Conservation (phyloP, 1,139 yeast genomes). For the Diutina scorzettiae region DNA sequence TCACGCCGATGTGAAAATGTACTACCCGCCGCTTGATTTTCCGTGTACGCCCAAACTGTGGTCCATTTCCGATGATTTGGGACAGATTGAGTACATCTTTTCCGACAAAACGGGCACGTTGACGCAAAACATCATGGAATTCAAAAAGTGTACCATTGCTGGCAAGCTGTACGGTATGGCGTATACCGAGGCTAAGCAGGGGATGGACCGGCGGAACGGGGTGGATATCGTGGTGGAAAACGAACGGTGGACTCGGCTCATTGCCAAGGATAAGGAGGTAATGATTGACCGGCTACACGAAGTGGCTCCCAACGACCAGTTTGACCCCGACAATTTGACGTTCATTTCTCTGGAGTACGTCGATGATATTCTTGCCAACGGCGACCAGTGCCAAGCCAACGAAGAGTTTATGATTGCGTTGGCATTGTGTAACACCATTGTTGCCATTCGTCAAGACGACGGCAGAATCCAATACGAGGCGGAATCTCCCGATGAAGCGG, state of each 20-base stretch:
- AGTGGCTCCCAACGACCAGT: slow-evolving; percentile 42
- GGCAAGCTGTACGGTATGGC: slow-evolving; percentile 90
- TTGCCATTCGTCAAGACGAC: slow-evolving; percentile 37
- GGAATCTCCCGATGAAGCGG: slow-evolving; percentile 98
- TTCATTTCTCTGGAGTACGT: slow-evolving; percentile 61
- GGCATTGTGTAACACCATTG: slow-evolving; percentile 86
- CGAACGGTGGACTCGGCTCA: slow-evolving; percentile 47
- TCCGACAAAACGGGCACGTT: slow-evolving; percentile 96
- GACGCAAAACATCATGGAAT: slow-evolving; percentile 95
- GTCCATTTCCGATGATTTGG: slow-evolving; percentile 95
- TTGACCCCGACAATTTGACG: slow-evolving; percentile 56
- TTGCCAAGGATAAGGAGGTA: slow-evolving; percentile 45
- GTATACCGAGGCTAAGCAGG: slow-evolving; percentile 91
- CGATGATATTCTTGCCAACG: slow-evolving; percentile 36
- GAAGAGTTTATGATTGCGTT: slow-evolving; percentile 78
- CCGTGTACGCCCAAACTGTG: slow-evolving; percentile 96
- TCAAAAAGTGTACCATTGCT: slow-evolving; percentile 80
- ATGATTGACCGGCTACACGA: slow-evolving; percentile 50
- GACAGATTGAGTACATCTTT: slow-evolving; percentile 91
- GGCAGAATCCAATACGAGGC: slow-evolving; percentile 47
- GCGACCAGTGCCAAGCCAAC: slow-evolving; percentile 48
- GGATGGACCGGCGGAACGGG: slow-evolving; percentile 81
- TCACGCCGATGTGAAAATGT: slow-evolving; percentile 79
- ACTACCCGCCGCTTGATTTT: slow-evolving; percentile 72
- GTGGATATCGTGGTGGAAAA: slow-evolving; percentile 62